Percentiles rank a stretch among this genome's conserved stretches.
Evolutionary conservation across 2,329 filamentous ascomycete genomes (phyloP).

Genomic region (Penicillium italicum): DNA sequence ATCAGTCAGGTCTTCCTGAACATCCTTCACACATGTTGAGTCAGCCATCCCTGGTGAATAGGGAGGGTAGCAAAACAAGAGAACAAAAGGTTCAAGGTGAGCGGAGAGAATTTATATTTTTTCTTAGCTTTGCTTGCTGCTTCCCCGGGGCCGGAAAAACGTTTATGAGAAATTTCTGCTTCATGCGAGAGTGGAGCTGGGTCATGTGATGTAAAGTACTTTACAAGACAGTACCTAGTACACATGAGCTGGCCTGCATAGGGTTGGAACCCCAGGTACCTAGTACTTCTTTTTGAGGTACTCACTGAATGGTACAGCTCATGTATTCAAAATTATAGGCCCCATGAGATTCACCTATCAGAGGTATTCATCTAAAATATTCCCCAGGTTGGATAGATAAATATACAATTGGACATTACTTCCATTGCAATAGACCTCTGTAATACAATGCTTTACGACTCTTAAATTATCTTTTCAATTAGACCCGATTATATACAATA

Average conservation of each 20-base stretch:
- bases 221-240: fast-evolving
- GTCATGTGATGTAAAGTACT: background rate
- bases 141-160: slow-evolving; percentile 22
- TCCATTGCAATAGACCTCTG: background rate
- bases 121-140: slow-evolving; percentile 21
- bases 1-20: slow-evolving; percentile 53
- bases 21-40: slow-evolving; percentile 11
- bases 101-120: slow-evolving; percentile 17
- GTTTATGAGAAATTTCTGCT: slow-evolving; percentile 11
- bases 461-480: background rate
- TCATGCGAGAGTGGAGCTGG: background rate
- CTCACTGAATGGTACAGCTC: background rate
- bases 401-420: background rate
- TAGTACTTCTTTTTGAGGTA: background rate
- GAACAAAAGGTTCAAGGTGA: background rate
- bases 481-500: background rate
- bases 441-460: background rate
- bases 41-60: slow-evolving; percentile 20
- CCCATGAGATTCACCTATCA: background rate
- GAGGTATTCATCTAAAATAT: background rate
- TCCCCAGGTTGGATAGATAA: background rate
- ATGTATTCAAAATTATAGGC: background rate
- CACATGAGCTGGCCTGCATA: background rate
- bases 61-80: slow-evolving; percentile 6
- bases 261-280: background rate